These are phyloP conservation scores for Begonia loranthoides DNA, from an alignment of 306 rosid genomes.

Conservation along the genomic window DNA sequence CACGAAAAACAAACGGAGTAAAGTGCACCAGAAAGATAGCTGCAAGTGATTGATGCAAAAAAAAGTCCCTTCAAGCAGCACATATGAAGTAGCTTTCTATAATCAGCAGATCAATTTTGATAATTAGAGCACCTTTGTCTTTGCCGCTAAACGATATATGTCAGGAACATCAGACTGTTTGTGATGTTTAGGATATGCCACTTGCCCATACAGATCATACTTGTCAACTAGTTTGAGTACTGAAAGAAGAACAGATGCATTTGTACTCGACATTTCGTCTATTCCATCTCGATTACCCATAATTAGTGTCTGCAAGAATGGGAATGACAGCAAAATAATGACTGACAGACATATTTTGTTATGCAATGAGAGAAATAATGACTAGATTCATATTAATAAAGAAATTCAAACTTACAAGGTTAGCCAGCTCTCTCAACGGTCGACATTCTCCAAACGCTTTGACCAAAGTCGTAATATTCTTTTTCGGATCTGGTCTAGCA, in stretches of 20 bases:
- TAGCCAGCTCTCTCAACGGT: slow-evolving; percentile 44
- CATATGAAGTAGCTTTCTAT: too few species aligned
- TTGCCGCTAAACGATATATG: slow-evolving; percentile 50
- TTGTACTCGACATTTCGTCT: slow-evolving; percentile 46
- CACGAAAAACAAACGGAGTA: too few species aligned
- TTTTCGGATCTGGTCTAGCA: slow-evolving; percentile 62
- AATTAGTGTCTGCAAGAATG: slow-evolving; percentile 31
- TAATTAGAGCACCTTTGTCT: slow-evolving; percentile 30
- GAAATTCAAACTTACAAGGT: slow-evolving; percentile 27
- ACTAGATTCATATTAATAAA: too few species aligned
- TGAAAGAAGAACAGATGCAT: slow-evolving; percentile 41
- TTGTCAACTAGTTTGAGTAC: slow-evolving; percentile 46
- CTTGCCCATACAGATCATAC: slow-evolving; percentile 49
- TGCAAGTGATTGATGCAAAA: too few species aligned
- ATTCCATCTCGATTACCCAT: slow-evolving; percentile 56
- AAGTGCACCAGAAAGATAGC: too few species aligned
- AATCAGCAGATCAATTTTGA: too few species aligned
- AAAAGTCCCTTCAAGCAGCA: too few species aligned
- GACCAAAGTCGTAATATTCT: slow-evolving; percentile 42
- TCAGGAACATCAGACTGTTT: slow-evolving; percentile 50
- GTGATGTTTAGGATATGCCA: slow-evolving; percentile 53
- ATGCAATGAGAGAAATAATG: too few species aligned
- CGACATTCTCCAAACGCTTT: slow-evolving; percentile 68
- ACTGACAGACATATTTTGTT: neutral
- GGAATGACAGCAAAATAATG: slow-evolving; percentile 1